Base-by-base conservation (phyloP, 192 early-diverging fungal genomes). In the Coemansia sp. region DNA sequence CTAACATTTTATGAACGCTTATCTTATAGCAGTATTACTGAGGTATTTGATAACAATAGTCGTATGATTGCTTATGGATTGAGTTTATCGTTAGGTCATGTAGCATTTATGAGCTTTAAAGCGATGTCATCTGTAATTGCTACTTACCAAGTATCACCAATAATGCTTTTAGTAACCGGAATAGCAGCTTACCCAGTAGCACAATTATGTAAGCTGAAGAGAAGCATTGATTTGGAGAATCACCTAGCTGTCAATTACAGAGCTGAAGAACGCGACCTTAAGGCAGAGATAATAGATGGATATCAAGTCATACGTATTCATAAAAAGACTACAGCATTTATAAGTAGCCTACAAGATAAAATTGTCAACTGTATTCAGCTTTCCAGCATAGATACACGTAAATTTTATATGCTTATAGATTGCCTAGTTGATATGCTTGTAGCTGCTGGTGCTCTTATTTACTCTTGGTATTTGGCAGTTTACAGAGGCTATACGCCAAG, bases 291-390 rank as follows among this genome's bases (percentile, higher is more conserved):
- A 14, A 17, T 44, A 11, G 41, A 44, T 23, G 53, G 53, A 0
- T 26, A 56, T n/a, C 16, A 56, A 6, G 14, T 56, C 14, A 8
- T 56, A n/a, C 40, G 53, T 15, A 56, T 56, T 5, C 53, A 56
- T 18, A 16, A 44, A 12, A 44, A 56, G 30, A 31, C 16, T 5
- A 10, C 32, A 8, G 20, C 18, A 10, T 56, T 56, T 56, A 17
- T 56, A 5, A 28, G 26, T 28, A 28, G 2, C 9, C n/a, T 47
- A n/a, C 14, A 11, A 28, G 26, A 12, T 18, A 31, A 47, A 28
- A 28, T n/a, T 14, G 5, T 14, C 45, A 31, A 6, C 11, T 28
- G 30, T 47, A 26, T 26, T 4, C 23, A 26, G 23, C 23, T 26
- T 26, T 26, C 23, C 23, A 26, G 23, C 0, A 26, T 47, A 5